phyloP scores from a whole-genome alignment of 1,139 yeast genomes.

The Pichia sp. region DNA sequence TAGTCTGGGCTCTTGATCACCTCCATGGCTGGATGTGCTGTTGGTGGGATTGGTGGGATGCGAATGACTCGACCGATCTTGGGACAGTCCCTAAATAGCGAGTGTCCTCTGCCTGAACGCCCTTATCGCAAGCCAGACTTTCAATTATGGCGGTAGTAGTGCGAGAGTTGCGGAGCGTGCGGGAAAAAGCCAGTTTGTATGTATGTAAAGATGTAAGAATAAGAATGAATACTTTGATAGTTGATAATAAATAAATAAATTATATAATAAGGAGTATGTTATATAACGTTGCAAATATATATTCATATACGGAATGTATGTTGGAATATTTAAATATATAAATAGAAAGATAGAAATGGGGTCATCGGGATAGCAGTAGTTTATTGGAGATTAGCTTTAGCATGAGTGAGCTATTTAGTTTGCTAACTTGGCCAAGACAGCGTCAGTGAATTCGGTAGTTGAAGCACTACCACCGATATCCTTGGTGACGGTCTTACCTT shows the following conservation, averaged over 20 bases:
- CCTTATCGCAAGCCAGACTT: neutral
- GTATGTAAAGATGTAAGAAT: neutral
- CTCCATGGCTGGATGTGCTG: conserved; percentile 7
- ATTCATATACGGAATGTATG: neutral
- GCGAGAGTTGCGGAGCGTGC: too few relatives aligned
- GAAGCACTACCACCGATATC: conserved; percentile 89
- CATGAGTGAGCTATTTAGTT: neutral
- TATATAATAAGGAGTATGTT: neutral
- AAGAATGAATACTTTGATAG: neutral
- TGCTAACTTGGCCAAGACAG: conserved; percentile 61
- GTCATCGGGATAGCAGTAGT: neutral
- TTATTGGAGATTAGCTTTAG: neutral
- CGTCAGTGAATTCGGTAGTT: conserved; percentile 91
- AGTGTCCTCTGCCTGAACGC: too few relatives aligned
- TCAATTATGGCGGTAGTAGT: too few relatives aligned
- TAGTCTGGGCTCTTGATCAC: conserved; percentile 11
- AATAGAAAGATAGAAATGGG: neutral
- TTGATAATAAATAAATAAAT: neutral
- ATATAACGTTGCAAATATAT: neutral
- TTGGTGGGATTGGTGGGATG: neutral
- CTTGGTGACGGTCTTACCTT: conserved; percentile 71
- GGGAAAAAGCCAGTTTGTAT: too few relatives aligned
- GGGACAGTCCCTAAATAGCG: too few relatives aligned
- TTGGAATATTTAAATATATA: neutral
- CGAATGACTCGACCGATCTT: neutral